phyloP scores from a whole-genome alignment of 305 asterid species.

The Vinca major region DNA sequence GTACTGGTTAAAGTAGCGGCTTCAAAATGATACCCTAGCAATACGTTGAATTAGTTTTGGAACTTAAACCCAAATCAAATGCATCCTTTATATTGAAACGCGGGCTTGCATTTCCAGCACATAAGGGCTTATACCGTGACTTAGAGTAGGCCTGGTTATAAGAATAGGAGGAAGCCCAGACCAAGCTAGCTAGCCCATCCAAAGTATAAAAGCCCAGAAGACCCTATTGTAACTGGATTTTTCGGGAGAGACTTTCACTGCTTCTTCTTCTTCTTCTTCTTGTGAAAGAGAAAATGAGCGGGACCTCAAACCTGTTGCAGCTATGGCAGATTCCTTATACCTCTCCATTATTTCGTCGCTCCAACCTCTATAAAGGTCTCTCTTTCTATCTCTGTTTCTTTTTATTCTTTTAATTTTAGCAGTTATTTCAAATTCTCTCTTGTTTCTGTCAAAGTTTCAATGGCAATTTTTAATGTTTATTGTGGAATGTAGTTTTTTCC shows the following conservation, averaged over 20 bases:
- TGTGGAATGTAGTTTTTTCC: not conserved
- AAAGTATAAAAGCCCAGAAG: not conserved
- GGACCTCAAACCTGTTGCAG: slow-evolving; percentile 40
- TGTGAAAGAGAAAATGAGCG: slow-evolving; percentile 29
- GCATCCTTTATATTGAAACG: too few relatives aligned
- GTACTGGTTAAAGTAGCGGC: too few relatives aligned
- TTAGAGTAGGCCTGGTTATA: not conserved
- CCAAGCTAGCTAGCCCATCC: not conserved
- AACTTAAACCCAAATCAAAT: too few relatives aligned
- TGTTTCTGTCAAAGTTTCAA: not conserved
- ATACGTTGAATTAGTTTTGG: too few relatives aligned
- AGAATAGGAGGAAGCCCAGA: not conserved
- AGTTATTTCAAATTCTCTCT: not conserved
- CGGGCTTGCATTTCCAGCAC: not conserved
- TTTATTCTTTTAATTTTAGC: not conserved
- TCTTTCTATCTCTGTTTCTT: not conserved
- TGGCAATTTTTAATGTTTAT: not conserved
- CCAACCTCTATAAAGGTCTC: slow-evolving; percentile 33
- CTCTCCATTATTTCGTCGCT: slow-evolving; percentile 28
- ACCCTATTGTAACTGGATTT: not conserved
- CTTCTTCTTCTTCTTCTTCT: not conserved
- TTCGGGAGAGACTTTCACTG: not conserved
- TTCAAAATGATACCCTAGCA: too few relatives aligned
- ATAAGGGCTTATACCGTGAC: not conserved
- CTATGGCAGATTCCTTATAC: slow-evolving; percentile 42